Evolutionary conservation across 345 rosid genomes (phyloP).

Genomic region (Populus euphratica): DNA sequence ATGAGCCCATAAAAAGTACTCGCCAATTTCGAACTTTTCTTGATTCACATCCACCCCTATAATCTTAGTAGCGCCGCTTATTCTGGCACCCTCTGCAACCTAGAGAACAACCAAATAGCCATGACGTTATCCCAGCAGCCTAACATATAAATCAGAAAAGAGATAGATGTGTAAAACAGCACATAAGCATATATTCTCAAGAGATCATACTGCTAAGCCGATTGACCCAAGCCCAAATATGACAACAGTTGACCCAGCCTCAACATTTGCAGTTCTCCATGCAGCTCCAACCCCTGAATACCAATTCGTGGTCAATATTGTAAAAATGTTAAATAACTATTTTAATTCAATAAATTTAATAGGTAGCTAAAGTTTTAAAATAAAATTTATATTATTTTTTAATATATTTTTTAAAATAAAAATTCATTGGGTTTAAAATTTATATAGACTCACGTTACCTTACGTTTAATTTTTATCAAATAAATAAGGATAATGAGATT

Average conservation of each 20-base stretch:
- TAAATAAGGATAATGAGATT: no score
- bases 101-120: constrained; percentile 15
- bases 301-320: background rate
- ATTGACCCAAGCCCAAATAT: constrained; percentile 86
- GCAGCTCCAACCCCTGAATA: constrained; percentile 80
- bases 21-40: constrained; percentile 65
- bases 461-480: no score
- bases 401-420: fast-evolving
- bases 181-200: background rate
- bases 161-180: background rate
- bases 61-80: constrained; percentile 72
- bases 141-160: background rate
- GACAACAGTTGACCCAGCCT: constrained; percentile 77
- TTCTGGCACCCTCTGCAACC: constrained; percentile 87
- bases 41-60: constrained; percentile 73
- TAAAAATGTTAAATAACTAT: background rate
- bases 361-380: fast-evolving
- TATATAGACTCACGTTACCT: no score
- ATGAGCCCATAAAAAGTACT: constrained; percentile 13
- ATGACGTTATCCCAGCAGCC: background rate
- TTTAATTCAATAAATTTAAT: fast-evolving
- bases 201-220: constrained; percentile 67
- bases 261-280: constrained; percentile 75
- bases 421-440: fast-evolving
- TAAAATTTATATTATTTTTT: no score